These are phyloP conservation scores for Aspergillus saccharolyticus DNA, from an alignment of 495 filamentous ascomycete genomes.

Conservation along the genomic window DNA sequence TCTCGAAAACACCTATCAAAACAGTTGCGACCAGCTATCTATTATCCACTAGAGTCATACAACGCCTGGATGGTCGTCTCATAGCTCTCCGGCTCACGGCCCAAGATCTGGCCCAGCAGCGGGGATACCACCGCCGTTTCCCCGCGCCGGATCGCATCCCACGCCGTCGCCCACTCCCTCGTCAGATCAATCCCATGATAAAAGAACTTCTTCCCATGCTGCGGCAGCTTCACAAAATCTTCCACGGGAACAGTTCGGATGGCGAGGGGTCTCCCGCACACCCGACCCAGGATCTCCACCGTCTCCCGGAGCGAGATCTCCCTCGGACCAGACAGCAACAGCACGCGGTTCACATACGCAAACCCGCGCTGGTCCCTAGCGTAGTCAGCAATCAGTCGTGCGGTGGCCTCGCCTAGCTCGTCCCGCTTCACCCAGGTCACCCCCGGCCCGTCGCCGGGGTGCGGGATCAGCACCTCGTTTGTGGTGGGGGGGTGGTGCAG, in stretches of 20 bases:
- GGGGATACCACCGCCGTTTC: conserved; percentile 35
- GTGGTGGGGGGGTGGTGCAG: conserved; percentile 13
- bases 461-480: conserved; percentile 46
- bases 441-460: conserved; percentile 41
- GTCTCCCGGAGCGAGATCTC: conserved; percentile 36
- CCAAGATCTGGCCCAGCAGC: conserved; percentile 31
- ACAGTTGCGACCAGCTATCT: background rate
- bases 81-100: conserved; percentile 33
- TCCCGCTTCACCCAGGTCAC: conserved; percentile 51
- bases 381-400: conserved; percentile 32
- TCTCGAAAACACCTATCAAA: too few relatives aligned
- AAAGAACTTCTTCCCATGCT: conserved; percentile 12
- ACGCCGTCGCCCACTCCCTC: conserved; percentile 35
- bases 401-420: conserved; percentile 45
- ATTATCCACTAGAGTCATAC: background rate
- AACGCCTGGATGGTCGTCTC: conserved; percentile 22
- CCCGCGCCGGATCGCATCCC: conserved; percentile 36
- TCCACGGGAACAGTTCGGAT: conserved; percentile 32
- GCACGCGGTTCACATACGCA: conserved; percentile 25
- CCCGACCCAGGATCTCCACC: conserved; percentile 26
- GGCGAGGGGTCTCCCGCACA: conserved; percentile 23
- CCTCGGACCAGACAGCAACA: conserved; percentile 35
- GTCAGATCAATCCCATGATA: conserved; percentile 23
- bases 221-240: conserved; percentile 30
- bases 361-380: conserved; percentile 13